Evolutionary conservation across 2,329 filamentous ascomycete genomes (phyloP).

Genomic region (Pleomassaria siparia): DNA sequence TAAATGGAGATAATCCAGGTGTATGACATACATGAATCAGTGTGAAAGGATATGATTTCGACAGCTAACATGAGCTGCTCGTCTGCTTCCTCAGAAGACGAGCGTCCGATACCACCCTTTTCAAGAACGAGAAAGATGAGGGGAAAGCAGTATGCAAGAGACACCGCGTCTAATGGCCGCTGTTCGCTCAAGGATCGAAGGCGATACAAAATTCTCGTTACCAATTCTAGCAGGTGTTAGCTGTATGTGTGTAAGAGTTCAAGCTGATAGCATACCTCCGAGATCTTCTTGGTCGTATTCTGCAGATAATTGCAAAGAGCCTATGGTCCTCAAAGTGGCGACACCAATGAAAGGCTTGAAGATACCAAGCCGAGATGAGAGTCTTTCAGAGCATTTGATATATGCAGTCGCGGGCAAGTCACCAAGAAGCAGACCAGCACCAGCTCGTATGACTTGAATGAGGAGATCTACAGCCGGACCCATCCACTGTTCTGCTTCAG

Average conservation of each 20-base stretch:
- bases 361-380: slow-evolving; percentile 72
- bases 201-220: slow-evolving; percentile 87
- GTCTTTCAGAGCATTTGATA: slow-evolving; percentile 74
- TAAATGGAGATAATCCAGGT: background rate
- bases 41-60: slow-evolving; percentile 88
- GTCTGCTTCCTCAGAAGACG: slow-evolving; percentile 73
- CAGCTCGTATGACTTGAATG: slow-evolving; percentile 73
- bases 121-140: slow-evolving; percentile 77
- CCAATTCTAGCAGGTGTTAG: slow-evolving; percentile 53
- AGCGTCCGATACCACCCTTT: slow-evolving; percentile 73
- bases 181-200: slow-evolving; percentile 89
- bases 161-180: slow-evolving; percentile 86
- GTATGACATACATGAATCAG: slow-evolving; percentile 64
- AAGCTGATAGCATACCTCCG: slow-evolving; percentile 54
- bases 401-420: slow-evolving; percentile 77
- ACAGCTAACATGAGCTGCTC: slow-evolving; percentile 86
- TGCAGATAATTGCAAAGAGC: slow-evolving; percentile 70
- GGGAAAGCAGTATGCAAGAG: slow-evolving; percentile 83
- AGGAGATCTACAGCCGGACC: slow-evolving; percentile 75
- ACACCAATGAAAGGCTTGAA: slow-evolving; percentile 83
- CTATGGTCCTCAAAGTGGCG: slow-evolving; percentile 79
- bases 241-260: background rate
- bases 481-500: slow-evolving; percentile 86
- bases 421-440: slow-evolving; percentile 78
- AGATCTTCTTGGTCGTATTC: slow-evolving; percentile 78